phyloP scores from a whole-genome alignment of 441 rosid species.

The Croton setiger region DNA sequence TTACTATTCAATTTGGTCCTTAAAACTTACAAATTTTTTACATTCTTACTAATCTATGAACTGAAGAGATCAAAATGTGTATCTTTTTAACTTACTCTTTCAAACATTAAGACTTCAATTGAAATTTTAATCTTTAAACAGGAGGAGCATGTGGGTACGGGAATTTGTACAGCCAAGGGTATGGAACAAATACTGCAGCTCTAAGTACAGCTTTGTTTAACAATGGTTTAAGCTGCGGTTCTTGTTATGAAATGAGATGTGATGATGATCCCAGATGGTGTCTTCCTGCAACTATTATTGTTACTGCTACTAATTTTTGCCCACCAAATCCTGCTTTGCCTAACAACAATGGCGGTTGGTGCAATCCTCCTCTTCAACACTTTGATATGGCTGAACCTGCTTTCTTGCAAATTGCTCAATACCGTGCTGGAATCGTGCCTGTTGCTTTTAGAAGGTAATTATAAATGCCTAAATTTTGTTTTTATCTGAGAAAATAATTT shows the following conservation, averaged over 20 bases:
- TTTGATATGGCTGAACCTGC: constrained; percentile 46
- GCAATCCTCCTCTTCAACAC: constrained; percentile 48
- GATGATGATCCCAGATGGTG: constrained; percentile 41
- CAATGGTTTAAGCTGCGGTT: constrained; percentile 41
- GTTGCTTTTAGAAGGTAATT: constrained; percentile 32
- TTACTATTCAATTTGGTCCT: too few relatives aligned
- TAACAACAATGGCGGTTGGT: constrained; percentile 45
- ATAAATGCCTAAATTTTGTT: too few relatives aligned
- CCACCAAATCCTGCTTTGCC: constrained; percentile 39
- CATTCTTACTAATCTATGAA: too few relatives aligned
- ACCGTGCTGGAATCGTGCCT: constrained; percentile 46
- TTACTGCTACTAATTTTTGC: constrained; percentile 45
- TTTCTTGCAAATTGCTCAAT: constrained; percentile 43
- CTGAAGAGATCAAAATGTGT: too few relatives aligned
- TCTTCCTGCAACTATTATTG: constrained; percentile 28
- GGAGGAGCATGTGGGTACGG: constrained; percentile 46
- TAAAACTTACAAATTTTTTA: too few relatives aligned
- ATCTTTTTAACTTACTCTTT: too few relatives aligned
- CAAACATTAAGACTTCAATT: too few relatives aligned
- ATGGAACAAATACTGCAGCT: constrained; percentile 47
- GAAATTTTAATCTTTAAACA: background rate
- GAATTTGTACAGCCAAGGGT: constrained; percentile 39
- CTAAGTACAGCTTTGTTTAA: constrained; percentile 42
- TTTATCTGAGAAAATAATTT: too few relatives aligned
- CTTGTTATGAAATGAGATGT: constrained; percentile 41